These are phyloP conservation scores for Oenanthe sinensis DNA, from an alignment of 129 eudicot genomes.

Conservation along the genomic window DNA sequence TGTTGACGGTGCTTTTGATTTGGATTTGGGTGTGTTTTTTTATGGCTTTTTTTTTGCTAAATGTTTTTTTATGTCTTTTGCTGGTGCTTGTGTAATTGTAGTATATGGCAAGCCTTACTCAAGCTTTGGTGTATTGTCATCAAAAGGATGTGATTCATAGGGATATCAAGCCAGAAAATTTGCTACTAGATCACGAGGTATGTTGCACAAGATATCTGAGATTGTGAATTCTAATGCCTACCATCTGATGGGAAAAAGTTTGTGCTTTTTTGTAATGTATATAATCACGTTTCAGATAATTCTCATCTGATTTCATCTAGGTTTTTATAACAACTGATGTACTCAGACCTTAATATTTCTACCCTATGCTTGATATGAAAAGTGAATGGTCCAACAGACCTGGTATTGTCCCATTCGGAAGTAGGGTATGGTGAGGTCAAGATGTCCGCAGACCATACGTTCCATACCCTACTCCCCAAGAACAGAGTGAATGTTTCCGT, in stretches of 20 bases:
- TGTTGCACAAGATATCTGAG: not conserved
- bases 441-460: not conserved
- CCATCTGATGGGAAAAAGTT: not conserved
- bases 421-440: not conserved
- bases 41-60: too few species aligned
- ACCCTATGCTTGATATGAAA: not conserved
- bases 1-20: not conserved
- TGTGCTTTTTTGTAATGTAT: too few species aligned
- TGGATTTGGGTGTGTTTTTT: not conserved
- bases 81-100: slow-evolving; percentile 19
- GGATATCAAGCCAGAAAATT: slow-evolving; percentile 94
- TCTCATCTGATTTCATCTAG: not conserved
- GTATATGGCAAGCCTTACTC: slow-evolving; percentile 82
- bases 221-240: not conserved
- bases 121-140: slow-evolving; percentile 90
- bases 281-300: not conserved
- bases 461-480: not conserved
- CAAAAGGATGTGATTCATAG: slow-evolving; percentile 87
- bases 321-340: too few species aligned
- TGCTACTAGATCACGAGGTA: slow-evolving; percentile 96
- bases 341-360: not conserved
- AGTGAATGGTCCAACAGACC: not conserved
- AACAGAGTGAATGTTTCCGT: not conserved
- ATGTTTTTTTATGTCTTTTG: not conserved
- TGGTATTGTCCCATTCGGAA: not conserved